Conservation (phyloP, 768 basidiomycete genomes). For the Strobilomyces dryophilus region DNA sequence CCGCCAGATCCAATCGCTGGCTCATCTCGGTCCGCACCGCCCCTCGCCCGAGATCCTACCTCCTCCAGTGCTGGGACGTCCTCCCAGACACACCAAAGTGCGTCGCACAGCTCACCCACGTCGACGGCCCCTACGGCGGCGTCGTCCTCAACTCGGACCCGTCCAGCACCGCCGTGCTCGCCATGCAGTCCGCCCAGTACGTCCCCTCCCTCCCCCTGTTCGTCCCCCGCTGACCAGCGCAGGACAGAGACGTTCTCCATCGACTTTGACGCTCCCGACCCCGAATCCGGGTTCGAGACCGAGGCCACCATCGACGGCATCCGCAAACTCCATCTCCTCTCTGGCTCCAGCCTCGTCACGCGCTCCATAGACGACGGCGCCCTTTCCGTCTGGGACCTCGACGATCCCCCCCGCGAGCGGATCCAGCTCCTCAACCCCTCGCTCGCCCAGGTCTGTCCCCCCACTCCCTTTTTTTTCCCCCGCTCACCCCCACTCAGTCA, state of each 20-base stretch:
- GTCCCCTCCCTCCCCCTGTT: background rate
- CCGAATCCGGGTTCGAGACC: slow-evolving; percentile 36
- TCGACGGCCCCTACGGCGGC: slow-evolving; percentile 36
- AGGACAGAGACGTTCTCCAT: slow-evolving; percentile 44
- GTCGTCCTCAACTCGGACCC: slow-evolving; percentile 44
- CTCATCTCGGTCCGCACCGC: slow-evolving; percentile 43
- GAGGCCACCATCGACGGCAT: slow-evolving; percentile 30
- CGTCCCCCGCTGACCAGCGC: background rate
- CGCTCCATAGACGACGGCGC: slow-evolving; percentile 25
- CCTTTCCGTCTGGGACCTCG: slow-evolving; percentile 36
- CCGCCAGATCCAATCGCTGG: slow-evolving; percentile 38
- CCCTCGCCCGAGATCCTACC: slow-evolving; percentile 24
- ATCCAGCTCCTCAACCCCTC: slow-evolving; percentile 36
- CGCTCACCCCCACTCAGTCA: slow-evolving; percentile 14
- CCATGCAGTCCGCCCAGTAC: slow-evolving; percentile 26
- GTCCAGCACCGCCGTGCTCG: background rate
- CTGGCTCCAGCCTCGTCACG: slow-evolving; percentile 37
- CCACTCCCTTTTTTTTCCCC: background rate
- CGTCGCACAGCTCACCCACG: slow-evolving; percentile 37
- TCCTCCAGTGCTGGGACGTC: slow-evolving; percentile 59
- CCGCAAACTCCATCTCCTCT: slow-evolving; percentile 34
- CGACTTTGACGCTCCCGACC: slow-evolving; percentile 32
- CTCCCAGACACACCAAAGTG: slow-evolving; percentile 30
- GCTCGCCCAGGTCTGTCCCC: slow-evolving; percentile 28
- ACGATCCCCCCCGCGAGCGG: slow-evolving; percentile 25